Percentiles rank a stretch among this genome's conserved stretches.
phyloP scores from a whole-genome alignment of 345 rosid species.

The Salix viminalis region DNA sequence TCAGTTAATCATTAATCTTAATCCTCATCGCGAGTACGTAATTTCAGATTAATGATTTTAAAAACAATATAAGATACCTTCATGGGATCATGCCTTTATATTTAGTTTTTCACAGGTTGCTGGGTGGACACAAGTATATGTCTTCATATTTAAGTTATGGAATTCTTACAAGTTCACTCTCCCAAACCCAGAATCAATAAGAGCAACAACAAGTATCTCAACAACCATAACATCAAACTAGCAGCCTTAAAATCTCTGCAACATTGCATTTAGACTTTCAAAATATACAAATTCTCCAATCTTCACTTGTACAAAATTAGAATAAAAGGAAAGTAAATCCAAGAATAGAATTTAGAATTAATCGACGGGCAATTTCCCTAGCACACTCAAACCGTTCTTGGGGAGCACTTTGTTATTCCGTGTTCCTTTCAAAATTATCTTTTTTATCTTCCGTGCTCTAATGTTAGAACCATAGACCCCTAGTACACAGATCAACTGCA shows the following conservation, averaged over 20 bases:
- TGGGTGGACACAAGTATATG: slow-evolving; percentile 57
- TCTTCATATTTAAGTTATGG: too few relatives aligned
- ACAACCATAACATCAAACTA: background rate
- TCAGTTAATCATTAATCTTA: background rate
- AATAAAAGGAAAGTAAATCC: background rate
- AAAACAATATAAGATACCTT: background rate
- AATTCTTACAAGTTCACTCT: background rate
- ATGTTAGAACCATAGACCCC: too few relatives aligned
- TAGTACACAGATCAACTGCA: too few relatives aligned
- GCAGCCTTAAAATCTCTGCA: background rate
- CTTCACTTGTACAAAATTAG: background rate
- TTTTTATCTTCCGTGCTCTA: too few relatives aligned
- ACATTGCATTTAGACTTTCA: background rate
- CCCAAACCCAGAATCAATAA: background rate
- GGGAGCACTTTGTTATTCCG: too few relatives aligned
- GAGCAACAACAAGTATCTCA: background rate
- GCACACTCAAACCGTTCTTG: too few relatives aligned
- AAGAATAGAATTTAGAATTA: background rate
- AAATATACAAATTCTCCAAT: background rate
- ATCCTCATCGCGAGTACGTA: background rate
- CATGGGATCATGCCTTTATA: background rate
- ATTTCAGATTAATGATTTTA: background rate
- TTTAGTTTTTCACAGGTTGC: slow-evolving; percentile 25
- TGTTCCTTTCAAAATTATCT: too few relatives aligned
- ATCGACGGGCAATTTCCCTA: too few relatives aligned